Evolutionary conservation across 257 asterid genomes (phyloP), one percentile per base, ranked within the genome.

Genomic region (Lycium ferocissimum): DNA sequence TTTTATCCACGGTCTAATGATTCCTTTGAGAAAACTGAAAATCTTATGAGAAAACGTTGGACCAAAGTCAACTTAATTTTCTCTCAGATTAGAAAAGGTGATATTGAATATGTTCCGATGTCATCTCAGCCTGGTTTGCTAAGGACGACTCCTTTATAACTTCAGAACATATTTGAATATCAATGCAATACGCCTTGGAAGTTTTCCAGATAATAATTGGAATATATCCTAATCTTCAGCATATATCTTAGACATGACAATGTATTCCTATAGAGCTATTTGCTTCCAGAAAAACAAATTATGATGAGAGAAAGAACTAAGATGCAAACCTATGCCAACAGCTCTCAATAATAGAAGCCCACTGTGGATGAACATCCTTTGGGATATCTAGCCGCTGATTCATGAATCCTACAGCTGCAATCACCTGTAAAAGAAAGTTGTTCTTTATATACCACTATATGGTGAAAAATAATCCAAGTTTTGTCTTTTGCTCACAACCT

Each of bases 391-490:
- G 89, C 65, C 96, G 92, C 88, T 91, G 98, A 88, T 95, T 89
- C 98, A 96, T 96, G 89, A 96, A 96, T 22, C 98, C 99, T 87
- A 96, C 98, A 66, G 98, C 98, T 85, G 94, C 99, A 70, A 96
- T 92, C 47, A 96, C 98, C 99, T 96, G 91, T 71, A 91, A 67
- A 78, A n/a, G n/a, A 33, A 12, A 53, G 33, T 78, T 78, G 47
- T 78, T 78, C 82, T 51, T 53, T 15, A 13, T 26, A 4, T 76
- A 78, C 82, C 66, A 53, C 7, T 14, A 26, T 78, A 78, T 53
- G 82, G 53, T 9, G 82, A 78, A 54, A 51, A 53, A 26, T 53
- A 51, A 53, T 78, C 47, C 33, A 53, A 53, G 8, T 78, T 7
- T 13, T 22, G 12, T 26, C 49, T 76, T 76, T 49, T 26, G 51